Base-by-base conservation (phyloP, 23 red algal species). In the Gracilariopsis chorda region DNA sequence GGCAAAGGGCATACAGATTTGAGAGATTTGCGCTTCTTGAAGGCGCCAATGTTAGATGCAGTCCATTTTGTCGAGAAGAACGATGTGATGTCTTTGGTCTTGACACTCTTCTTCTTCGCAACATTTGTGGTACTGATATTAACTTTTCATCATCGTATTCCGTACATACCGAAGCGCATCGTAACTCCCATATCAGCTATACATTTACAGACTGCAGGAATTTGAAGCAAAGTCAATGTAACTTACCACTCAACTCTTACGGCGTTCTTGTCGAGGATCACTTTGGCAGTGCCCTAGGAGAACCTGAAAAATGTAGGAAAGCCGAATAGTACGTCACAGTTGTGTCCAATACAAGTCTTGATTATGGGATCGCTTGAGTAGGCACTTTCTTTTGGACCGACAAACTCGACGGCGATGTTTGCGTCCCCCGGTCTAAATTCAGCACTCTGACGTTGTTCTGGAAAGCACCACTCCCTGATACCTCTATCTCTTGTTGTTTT, bases 281-380 rank as follows among this genome's bases (percentile, higher is more conserved):
- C 33, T 44, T 73, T 65, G 7, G 88, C 63, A 19, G 88, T 80
- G 21, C 88, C 88, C 95, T 91, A 98, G 20, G 84, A 91, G 82
- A 98, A 98, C 16, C 95, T 78, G 17, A 94, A 90, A 25, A 98
- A 76, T 19, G 48, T 48, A 7, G 95, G 95, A 51, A 94, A 94
- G 11, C 95, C 95, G 53, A 98, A 98, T n/a, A 94, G 24, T 1
- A 81, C 37, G 73, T 98, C 82, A 32, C 82, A 82, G 47, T 88
- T 82, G 1, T 52, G 56, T 20, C 35, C 69, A 23, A 98, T 87
- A 90, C 95, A 98, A 8, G 39, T 60, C 73, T 92, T 93, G 27
- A 91, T 98, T 2, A 56, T 16, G 39, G 90, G 91, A 55, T 98
- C 95, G 45, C 90, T 87, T 1, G 95, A 91, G 77, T 98, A 98